Evolutionary conservation across 768 basidiomycete species (phyloP), one percentile per base, ranked within the genome.

Genomic region (Lenzites betulinus): DNA sequence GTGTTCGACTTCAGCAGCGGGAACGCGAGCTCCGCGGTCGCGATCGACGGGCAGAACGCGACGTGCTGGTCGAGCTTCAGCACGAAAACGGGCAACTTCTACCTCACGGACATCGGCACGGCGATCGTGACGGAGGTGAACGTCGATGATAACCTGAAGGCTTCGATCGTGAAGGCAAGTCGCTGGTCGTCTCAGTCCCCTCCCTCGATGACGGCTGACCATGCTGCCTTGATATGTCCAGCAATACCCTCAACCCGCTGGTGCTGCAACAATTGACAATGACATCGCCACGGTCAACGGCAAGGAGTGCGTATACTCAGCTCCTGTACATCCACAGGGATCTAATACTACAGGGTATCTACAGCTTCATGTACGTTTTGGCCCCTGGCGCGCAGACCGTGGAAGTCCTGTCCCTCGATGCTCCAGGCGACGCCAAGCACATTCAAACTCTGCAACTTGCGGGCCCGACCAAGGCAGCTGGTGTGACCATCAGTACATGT

Each of bases 61-160:
- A 67, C 63, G 9, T 74, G 73, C 64, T 74, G 73, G 73, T 60
- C 66, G 25, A 59, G 52, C 36, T 68, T 64, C 63, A 71, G 69
- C 68, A 46, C 30, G n/a, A 66, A 71, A 65, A 72, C 70, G 2
- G 71, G 71, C 54, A 72, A 67, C 62, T 73, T 71, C 64, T 73
- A 68, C 68, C 48, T 72, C 28, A 71, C 67, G 13, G 72, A 72
- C 54, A 61, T 67, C 63, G 67, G 60, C 22, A 71, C 70, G 3
- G 54, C 64, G 20, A 67, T 56, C 16, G 67, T 74, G 39, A 82
- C 80, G 0, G 82, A 83, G 70, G 76, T 81, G 38, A 72, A 74
- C 46, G 74, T 84, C 43, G 77, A 80, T 66, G 68, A 72, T 56
- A 78, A 80, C 59, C 73, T 83, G 30, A 73, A 75, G 54, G 77